These are phyloP conservation scores for Canariomyces notabilis DNA, from an alignment of 2,329 filamentous ascomycete species.

Conservation along the genomic window DNA sequence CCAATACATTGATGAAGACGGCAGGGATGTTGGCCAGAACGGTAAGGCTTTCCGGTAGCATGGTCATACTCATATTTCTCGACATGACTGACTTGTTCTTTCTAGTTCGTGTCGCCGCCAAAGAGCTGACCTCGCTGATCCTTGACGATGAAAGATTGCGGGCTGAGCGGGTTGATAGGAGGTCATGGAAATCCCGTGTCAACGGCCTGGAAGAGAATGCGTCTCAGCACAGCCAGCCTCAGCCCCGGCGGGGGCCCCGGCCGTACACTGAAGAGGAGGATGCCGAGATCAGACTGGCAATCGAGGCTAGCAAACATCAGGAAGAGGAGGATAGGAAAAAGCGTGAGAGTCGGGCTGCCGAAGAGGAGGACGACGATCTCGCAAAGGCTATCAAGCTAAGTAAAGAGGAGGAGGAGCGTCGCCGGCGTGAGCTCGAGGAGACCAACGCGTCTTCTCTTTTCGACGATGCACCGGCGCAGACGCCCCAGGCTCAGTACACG, in stretches of 20 bases:
- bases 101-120: slow-evolving; percentile 87
- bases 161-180: slow-evolving; percentile 83
- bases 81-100: slow-evolving; percentile 26
- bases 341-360: slow-evolving; percentile 56
- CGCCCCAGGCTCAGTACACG: slow-evolving; percentile 69
- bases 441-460: slow-evolving; percentile 84
- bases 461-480: slow-evolving; percentile 65
- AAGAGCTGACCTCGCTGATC: slow-evolving; percentile 88
- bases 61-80: not conserved
- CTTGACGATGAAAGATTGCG: slow-evolving; percentile 90
- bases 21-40: slow-evolving; percentile 91
- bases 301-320: slow-evolving; percentile 92
- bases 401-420: slow-evolving; percentile 87
- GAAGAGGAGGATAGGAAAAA: slow-evolving; percentile 83
- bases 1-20: slow-evolving; percentile 92
- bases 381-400: slow-evolving; percentile 94
- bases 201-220: slow-evolving; percentile 83
- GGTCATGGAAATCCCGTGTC: slow-evolving; percentile 94
- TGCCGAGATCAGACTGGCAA: slow-evolving; percentile 80
- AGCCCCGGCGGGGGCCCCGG: slow-evolving; percentile 44
- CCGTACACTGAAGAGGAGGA: slow-evolving; percentile 72
- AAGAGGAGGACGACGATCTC: slow-evolving; percentile 76
- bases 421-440: slow-evolving; percentile 80
- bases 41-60: slow-evolving; percentile 54
- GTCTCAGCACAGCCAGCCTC: slow-evolving; percentile 39